Evolutionary conservation across 345 rosid genomes (phyloP), one percentile per base, ranked within the genome.

Genomic region (Hibiscus trionum): DNA sequence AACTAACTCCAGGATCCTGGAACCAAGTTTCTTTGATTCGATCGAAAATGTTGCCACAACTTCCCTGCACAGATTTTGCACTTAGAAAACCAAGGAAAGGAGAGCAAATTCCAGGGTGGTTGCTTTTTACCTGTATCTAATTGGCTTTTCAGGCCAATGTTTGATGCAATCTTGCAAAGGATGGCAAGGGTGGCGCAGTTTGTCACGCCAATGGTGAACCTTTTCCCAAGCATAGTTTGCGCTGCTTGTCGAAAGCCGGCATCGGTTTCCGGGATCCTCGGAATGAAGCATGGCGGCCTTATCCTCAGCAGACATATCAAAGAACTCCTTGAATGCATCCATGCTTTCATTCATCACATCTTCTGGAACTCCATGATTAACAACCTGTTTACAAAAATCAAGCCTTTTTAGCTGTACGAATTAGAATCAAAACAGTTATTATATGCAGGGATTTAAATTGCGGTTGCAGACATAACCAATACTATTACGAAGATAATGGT

Each of bases 21-120:
- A 78, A 77, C 61, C 80, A 73, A 65, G 44, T 42, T 82, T 83
- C 65, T 71, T 79, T 12, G 62, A 62, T 71, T 81, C 81, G 12
- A 52, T 33, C n/a, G 84, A 50, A 37, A 31, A 79, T 6, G 11
- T 16, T 16, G 76, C 79, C 11, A 69, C 21, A 11, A 81, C 70
- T 50, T 79, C 82, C 35, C 83, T 69, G 70, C 26, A 42, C 39
- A 3, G 19, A n/a, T 62, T 11, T 4, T 10, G 3, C 10, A 9
- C 15, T 62, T 7, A 63, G 49, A 26, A 72, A 60, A 46, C 6
- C 1, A 26, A 10, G 17, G 5, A 17, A 9, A 7, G 0, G 7
- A 37, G 14, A 62, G 1, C 6, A 1, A 37, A 4, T 33, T 4
- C 44, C 5, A 7, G 42, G 42, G 42, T 0, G 1, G 1, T 6